Evolutionary conservation across 1,284 basidiomycete genomes (phyloP), one percentile per base, ranked within the genome.

Genomic region (Leccinum solheimii): DNA sequence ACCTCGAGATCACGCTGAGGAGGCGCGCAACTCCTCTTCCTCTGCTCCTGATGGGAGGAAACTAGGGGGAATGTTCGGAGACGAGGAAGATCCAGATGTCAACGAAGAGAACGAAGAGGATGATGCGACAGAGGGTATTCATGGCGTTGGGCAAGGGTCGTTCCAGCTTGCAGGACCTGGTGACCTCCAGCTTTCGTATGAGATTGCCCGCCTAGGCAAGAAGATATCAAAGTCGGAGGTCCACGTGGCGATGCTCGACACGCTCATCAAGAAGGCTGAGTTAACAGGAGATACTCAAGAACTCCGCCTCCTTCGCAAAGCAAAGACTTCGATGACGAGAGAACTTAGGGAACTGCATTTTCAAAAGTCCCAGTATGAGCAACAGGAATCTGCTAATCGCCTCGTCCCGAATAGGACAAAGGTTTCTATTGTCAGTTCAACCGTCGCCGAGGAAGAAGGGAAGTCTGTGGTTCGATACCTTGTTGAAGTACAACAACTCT

Each of bases 211-310:
- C 14, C 78, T 97, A 2, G 80, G 83, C 14, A 84, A 86, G 49
- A 91, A 94, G 64, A 86, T 97, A 55, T 77, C 81, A 8, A 90
- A 91, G 68, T 78, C 96, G 8, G 84, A 90, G 66, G 83, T 87
- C 2, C 97, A 98, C 69, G 88, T 93, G 57, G 78, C 83, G 19
- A 90, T 96, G 77, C 82, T 99, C 13, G 89, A 92, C 63, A 90
- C 88, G 1, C 80, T 98, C 34, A 92, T 97, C 67, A 89, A 92
- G 66, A 96, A 97, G 74, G 97, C 97, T 0, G 97, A 98, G 72
- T 78, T 98, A 49, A 95, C 94, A 0, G 97, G 96, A 0, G 93
- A 95, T 69, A 86, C 83, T 2, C 87, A 91, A 67, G 95, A 98
- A 76, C 82, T 96, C 26, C 85, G 84, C 59, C 82, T 98, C 21